Evolutionary conservation across 1,284 basidiomycete genomes (phyloP), one percentile per base, ranked within the genome.

Genomic region (Apiotrichum akiyoshidainum): DNA sequence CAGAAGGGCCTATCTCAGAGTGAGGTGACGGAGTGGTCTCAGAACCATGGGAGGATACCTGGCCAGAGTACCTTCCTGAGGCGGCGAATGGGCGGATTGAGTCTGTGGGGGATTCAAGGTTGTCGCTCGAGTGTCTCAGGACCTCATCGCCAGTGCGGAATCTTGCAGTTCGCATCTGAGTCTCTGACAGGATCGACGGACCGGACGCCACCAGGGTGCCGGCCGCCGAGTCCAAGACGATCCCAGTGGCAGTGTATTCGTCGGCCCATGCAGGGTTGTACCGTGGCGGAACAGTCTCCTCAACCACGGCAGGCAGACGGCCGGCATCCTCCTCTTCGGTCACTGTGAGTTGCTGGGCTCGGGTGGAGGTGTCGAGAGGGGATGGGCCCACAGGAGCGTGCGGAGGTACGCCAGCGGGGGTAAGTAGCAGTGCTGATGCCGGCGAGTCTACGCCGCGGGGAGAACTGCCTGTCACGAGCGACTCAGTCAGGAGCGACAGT

Each of bases 211-310:
- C 14, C 12, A 50, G 48, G 2, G 21, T 11, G n/a, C 37, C 48
- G 8, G 48, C 37, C 11, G 17, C 34, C 7, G 35, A 33, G 31
- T 39, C 48, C 1, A 17, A 3, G 8, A 37, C 48, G 10, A 19
- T 39, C 5, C 48, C 48, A 1, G 34, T 50, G 5, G 48, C 21
- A 1, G 31, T 17, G 48, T 39, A 50, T 17, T 50, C 48, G 48
- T 57, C 55, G 12, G 49, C 49, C 55, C 55, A 57, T 2, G 55
- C 55, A 3, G 55, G 55, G 49, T 57, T 52, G 37, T 57, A 57
- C 16, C 55, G 42, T n/a, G 55, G 55, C n/a, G 55, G 55, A 2
- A 57, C 37, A 12, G 45, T 45, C 37, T 57, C 55, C 21, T 34
- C 48, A 10, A 51, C 48, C 9, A 44, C 21, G 17, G 46, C 11